Base-by-base conservation (phyloP, 2,329 filamentous ascomycete genomes). In the Thermoascus crustaceus region DNA sequence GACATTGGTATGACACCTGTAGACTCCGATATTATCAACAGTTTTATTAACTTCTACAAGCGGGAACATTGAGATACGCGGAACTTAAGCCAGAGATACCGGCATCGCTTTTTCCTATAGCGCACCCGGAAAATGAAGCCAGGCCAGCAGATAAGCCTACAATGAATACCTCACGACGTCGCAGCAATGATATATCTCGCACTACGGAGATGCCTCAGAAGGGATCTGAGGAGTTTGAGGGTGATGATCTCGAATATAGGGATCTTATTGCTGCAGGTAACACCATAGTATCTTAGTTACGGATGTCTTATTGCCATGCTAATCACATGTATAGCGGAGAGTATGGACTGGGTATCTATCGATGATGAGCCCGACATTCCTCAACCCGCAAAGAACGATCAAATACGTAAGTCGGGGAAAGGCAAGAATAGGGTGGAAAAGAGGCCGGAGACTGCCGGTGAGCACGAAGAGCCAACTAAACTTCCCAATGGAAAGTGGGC, bases 401-500 rank as follows among this genome's bases (percentile, higher is more conserved):
- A 39, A 5, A 30, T 26, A 44, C 36, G 18, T 13, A 18, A 27
- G 34, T 33, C 22, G 33, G 37, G 44, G 9, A 16, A 40, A 11
- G 30, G 30, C 7, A 9, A 13, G 7, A n/a, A 16, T 14, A 3
- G 11, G 2, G 8, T 8, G 17, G 22, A 35, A 40, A 20, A 19
- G 40, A 29, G 30, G 40, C 17, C 21, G 35, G 16, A 43, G 34
- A 35, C 2, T 23, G 35, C 36, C 7, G 34, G 37, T 3, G 45
- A 51, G 4, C 32, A 42, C 4, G 46, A 48, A 21, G 60, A 70
- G 30, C 69, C 76, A 4, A 53, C 61, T 1, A 71, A 69, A 46
- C 69, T 87, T 41, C 58, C 67, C 0, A 88, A 84, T 49, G 83
- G 82, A 0, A 83, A 72, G 49, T 88, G 80, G 76, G 71, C 72